These are phyloP conservation scores for Phycomyces blakesleeanus DNA, from an alignment of 192 early-diverging fungal species.

Conservation along the genomic window DNA sequence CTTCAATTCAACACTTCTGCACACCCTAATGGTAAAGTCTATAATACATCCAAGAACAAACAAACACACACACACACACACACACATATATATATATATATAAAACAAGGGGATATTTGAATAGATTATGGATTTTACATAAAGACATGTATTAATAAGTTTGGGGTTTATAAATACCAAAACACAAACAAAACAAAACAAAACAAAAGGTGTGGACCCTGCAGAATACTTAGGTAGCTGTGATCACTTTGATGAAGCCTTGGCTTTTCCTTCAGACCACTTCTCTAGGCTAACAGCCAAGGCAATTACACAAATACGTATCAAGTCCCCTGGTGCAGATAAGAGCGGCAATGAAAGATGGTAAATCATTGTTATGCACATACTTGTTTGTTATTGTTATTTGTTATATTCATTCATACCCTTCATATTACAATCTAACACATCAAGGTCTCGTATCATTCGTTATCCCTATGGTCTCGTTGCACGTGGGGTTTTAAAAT, in stretches of 20 bases:
- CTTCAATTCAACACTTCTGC: background rate
- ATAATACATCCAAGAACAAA: no score
- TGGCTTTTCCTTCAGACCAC: constrained; percentile 15
- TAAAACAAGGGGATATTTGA: no score
- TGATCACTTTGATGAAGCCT: constrained; percentile 31
- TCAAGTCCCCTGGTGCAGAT: constrained; percentile 36
- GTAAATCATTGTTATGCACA: no score
- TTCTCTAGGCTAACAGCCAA: constrained; percentile 1
- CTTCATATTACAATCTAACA: no score
- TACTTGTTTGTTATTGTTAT: no score
- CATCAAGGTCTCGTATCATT: constrained; percentile 34
- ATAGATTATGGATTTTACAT: no score
- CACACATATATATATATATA: no score
- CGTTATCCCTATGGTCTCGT: constrained; percentile 33
- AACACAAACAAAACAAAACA: background rate
- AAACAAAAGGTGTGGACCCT: constrained; percentile 24
- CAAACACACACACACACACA: background rate
- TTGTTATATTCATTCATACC: no score
- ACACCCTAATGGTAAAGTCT: background rate
- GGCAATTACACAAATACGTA: constrained; percentile 22
- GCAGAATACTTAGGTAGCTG: constrained; percentile 35
- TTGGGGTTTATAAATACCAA: background rate
- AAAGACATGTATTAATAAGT: no score
- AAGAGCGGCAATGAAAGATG: constrained; percentile 34
- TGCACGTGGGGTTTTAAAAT: constrained; percentile 26